Conservation (phyloP, 257 asterid genomes). For the Thymus mandschuricus region DNA sequence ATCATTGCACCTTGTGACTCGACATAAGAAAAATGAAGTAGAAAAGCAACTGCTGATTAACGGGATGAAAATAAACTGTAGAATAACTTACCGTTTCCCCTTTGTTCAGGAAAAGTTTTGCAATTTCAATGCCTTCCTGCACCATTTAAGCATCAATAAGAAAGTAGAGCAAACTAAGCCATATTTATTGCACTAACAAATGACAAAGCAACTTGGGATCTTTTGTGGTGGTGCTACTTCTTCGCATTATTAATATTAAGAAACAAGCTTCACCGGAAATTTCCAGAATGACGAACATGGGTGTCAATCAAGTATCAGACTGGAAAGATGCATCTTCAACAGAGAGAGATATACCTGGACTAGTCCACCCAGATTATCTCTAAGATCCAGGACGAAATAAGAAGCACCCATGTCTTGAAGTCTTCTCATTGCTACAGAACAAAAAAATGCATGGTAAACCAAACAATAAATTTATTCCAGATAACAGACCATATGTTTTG, state of each 20-base stretch:
- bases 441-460: slow-evolving; percentile 5
- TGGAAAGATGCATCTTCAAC: slow-evolving; percentile 12
- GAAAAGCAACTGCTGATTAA: slow-evolving; percentile 13
- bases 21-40: slow-evolving; percentile 3
- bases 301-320: slow-evolving; percentile 10
- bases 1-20: background rate
- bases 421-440: slow-evolving; percentile 77
- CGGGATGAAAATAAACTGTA: slow-evolving; percentile 16
- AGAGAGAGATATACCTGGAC: slow-evolving; percentile 75
- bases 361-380: slow-evolving; percentile 98
- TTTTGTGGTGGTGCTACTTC: background rate
- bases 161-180: slow-evolving; percentile 18
- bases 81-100: slow-evolving; percentile 79
- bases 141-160: slow-evolving; percentile 35
- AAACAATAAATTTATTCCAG: slow-evolving; percentile 22
- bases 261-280: too few species aligned
- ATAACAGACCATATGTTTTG: slow-evolving; percentile 12
- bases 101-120: slow-evolving; percentile 84
- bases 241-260: slow-evolving; percentile 1
- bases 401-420: slow-evolving; percentile 92
- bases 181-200: slow-evolving; percentile 7
- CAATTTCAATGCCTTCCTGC: slow-evolving; percentile 98
- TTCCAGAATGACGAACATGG: too few species aligned
- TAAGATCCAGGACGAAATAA: slow-evolving; percentile 88
- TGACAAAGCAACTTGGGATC: background rate